These are phyloP conservation scores for Letharia lupina DNA, from an alignment of 495 filamentous ascomycete genomes.

Conservation along the genomic window DNA sequence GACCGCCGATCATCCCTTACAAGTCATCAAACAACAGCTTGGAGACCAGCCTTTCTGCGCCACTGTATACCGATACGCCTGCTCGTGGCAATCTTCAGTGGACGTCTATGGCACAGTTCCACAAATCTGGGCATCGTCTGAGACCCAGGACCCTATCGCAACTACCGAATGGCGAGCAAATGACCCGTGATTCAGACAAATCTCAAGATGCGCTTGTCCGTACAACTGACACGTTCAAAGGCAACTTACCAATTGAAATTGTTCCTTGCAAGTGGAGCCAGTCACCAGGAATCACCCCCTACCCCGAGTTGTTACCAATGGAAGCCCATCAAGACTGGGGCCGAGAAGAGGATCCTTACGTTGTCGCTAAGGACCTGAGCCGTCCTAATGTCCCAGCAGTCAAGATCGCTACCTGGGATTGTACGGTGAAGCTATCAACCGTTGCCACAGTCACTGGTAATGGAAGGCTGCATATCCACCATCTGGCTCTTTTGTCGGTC, in stretches of 20 bases:
- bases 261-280: not conserved
- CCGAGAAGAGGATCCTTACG: not conserved
- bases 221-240: not conserved
- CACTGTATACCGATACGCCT: not conserved
- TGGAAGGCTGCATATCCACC: conserved; percentile 4
- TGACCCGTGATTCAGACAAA: not conserved
- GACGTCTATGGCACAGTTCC: conserved; percentile 2
- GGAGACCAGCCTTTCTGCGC: not conserved
- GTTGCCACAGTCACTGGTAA: not conserved
- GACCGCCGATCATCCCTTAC: not conserved
- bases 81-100: conserved; percentile 2
- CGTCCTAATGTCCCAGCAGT: not conserved
- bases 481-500: conserved; percentile 16
- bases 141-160: not conserved
- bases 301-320: not conserved
- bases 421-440: conserved; percentile 10
- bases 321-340: not conserved
- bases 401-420: conserved; percentile 5
- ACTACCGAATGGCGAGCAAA: not conserved
- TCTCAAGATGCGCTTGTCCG: not conserved
- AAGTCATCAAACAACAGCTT: not conserved
- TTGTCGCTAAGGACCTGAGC: not conserved
- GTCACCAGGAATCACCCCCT: not conserved
- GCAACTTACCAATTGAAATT: not conserved
- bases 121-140: not conserved